Percentiles rank a stretch among this genome's conserved stretches.
These are phyloP conservation scores for Penicillium desertorum DNA, from an alignment of 495 filamentous ascomycete species.

Conservation along the genomic window DNA sequence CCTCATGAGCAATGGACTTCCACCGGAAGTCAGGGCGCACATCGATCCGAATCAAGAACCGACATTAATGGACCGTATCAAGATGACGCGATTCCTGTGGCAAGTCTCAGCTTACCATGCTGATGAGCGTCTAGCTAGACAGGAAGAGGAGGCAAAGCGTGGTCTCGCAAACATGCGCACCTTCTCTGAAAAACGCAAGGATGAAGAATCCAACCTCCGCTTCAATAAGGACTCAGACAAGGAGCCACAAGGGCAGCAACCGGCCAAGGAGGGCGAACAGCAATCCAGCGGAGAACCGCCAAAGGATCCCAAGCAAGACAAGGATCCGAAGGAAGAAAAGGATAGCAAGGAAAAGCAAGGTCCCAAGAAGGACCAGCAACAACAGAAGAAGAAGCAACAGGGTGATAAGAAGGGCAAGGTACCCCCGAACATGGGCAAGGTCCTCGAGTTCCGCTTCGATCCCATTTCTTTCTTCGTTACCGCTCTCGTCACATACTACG, in stretches of 20 bases:
- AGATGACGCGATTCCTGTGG: conserved; percentile 37
- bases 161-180: not conserved
- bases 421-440: conserved; percentile 25
- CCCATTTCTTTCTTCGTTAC: conserved; percentile 53
- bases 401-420: conserved; percentile 28
- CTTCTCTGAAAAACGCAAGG: not conserved
- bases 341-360: conserved; percentile 23
- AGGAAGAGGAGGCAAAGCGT: not conserved
- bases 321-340: conserved; percentile 33
- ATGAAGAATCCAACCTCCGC: not conserved
- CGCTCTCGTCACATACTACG: conserved; percentile 60
- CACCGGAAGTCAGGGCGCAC: conserved; percentile 33
- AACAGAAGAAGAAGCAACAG: conserved; percentile 38
- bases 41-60: conserved; percentile 35
- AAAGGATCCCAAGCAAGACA: conserved; percentile 11
- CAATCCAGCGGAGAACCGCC: conserved; percentile 9
- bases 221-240: conserved; percentile 2
- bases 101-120: conserved; percentile 34
- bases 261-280: conserved; percentile 45
- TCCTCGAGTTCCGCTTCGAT: conserved; percentile 56
- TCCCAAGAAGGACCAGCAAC: conserved; percentile 19
- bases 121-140: not conserved
- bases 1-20: conserved; percentile 37
- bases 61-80: conserved; percentile 42
- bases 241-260: not conserved